Base-by-base conservation (phyloP, 1,284 basidiomycete species). In the Anthracocystis walkeri region DNA sequence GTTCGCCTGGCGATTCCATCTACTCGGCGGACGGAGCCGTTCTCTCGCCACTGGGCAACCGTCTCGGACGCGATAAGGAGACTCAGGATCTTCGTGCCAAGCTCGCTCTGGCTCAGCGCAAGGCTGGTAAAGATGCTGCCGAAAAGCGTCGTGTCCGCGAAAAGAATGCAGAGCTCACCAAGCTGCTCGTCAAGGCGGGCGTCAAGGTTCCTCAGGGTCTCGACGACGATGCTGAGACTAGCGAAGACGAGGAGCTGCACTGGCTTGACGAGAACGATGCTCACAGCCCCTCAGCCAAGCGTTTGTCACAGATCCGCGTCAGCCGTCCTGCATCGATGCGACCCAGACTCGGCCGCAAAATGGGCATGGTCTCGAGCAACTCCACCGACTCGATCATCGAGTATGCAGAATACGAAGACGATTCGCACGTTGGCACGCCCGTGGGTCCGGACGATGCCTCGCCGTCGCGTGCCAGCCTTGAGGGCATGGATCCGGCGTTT, bases 91-190 rank as follows among this genome's bases (percentile, higher is more conserved):
- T 83, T 38, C 80, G 80, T 23, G 62, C 75, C 54, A 82, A 82
- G 65, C 75, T 83, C 14, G 74, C 77, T 14, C 59, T 82, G 25
- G 82, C 80, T 7, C 75, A 81, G 48, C 80, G 79, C 67, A 79
- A 80, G 52, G 72, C 81, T 16, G 80, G 79, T 31, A 82, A 82
- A 64, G 82, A 83, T 45, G 70, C 66, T 12, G 75, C 74, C 48
- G 77, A 81, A 62, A 80, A 78, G 76, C 80, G 81, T 31, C 66
- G 71, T 23, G 73, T 80, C 31, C 80, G 80, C 41, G 80, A 82
- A 21, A 78, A 81, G 75, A 77, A 79, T 35, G 63, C 60, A 6
- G 79, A 82, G 59, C 71, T 82, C 33, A 63, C 72, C 52, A 70
- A 67, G 54, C 55, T 78, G 44, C 77, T 83, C 42, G 59, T 69